Base-by-base conservation (phyloP, 257 asterid genomes). In the Anisodus acutangulus region DNA sequence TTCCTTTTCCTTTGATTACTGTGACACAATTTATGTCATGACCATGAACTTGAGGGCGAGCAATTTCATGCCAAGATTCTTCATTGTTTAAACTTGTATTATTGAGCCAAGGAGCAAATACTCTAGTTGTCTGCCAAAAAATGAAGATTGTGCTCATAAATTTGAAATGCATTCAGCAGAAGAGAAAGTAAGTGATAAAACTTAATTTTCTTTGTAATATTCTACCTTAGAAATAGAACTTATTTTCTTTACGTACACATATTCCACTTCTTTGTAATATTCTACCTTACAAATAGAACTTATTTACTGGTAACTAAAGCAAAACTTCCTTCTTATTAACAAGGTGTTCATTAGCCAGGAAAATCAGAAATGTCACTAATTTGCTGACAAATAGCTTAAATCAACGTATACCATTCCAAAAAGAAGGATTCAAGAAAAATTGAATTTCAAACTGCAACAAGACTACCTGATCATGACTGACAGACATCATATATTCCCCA, bases 21-120 rank as follows among this genome's bases (percentile, higher is more conserved):
- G 98, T 86, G 87, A 92, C 95, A 84, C 99, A 96, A 82, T 94
- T 94, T 64, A 96, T 92, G 89, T 96, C 99, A 86, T 96, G 99
- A 15, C 98, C 98, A 68, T 96, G 99, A 89, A 96, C 99, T 86
- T 96, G 99, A 53, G 99, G 98, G 35, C 99, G 93, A 41, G 98
- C 98, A 85, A 96, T 96, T 93, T 96, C 99, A 92, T 93, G 94
- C 99, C 99, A 96, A 67, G 90, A 89, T 81, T 90, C 98, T 86
- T 84, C 85, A 78, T 84, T 88, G 81, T 87, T 89, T 84, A 72
- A 74, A 64, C 84, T 84, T 81, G 91, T 85, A 60, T 83, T 79
- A 74, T 84, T 86, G 79, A 80, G 80, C 98, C 99, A 96, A 64
- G 98, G 90, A 63, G 98, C 92, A 86, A 91, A 94, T 87, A 96